Conservation (phyloP, 108 stramenopile genomes). For the Seminavis robusta region DNA sequence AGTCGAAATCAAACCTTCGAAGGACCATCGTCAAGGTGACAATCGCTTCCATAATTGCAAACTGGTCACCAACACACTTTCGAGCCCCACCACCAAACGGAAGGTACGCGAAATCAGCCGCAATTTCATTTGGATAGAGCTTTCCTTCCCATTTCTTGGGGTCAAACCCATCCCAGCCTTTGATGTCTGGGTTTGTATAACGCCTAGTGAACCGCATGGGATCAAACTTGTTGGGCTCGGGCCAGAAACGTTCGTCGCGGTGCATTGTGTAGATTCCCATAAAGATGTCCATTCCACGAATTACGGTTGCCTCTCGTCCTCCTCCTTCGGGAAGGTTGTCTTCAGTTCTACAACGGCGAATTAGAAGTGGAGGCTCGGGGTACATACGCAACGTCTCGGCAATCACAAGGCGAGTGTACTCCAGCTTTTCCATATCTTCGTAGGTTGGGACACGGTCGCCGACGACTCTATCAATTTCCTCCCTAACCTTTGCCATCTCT, state of each 20-base stretch:
- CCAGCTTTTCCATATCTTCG: slow-evolving; percentile 79
- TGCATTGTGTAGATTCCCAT: slow-evolving; percentile 94
- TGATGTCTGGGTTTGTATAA: slow-evolving; percentile 81
- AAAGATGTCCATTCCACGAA: slow-evolving; percentile 95
- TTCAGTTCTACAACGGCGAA: slow-evolving; percentile 88
- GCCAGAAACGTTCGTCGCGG: slow-evolving; percentile 89
- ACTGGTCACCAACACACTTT: slow-evolving; percentile 97
- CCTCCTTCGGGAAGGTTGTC: slow-evolving; percentile 81
- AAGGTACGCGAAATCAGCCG: slow-evolving; percentile 87
- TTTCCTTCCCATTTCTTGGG: slow-evolving; percentile 77
- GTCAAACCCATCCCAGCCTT: slow-evolving; percentile 92
- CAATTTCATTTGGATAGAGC: slow-evolving; percentile 92
- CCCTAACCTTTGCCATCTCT: slow-evolving; percentile 57
- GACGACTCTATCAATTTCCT: slow-evolving; percentile 88
- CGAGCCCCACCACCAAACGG: slow-evolving; percentile 93
- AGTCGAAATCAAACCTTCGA: slow-evolving; percentile 91
- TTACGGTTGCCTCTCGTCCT: slow-evolving; percentile 74
- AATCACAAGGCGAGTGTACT: slow-evolving; percentile 79
- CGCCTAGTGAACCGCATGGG: slow-evolving; percentile 85
- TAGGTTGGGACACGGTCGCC: slow-evolving; percentile 84
- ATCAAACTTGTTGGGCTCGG: slow-evolving; percentile 84
- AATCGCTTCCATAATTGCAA: slow-evolving; percentile 91
- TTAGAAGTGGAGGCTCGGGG: slow-evolving; percentile 94
- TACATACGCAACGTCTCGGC: slow-evolving; percentile 91
- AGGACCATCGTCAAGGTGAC: slow-evolving; percentile 91